Evolutionary conservation across 352 stramenopile species (phyloP).

Genomic region (Pythium folliculosum): DNA sequence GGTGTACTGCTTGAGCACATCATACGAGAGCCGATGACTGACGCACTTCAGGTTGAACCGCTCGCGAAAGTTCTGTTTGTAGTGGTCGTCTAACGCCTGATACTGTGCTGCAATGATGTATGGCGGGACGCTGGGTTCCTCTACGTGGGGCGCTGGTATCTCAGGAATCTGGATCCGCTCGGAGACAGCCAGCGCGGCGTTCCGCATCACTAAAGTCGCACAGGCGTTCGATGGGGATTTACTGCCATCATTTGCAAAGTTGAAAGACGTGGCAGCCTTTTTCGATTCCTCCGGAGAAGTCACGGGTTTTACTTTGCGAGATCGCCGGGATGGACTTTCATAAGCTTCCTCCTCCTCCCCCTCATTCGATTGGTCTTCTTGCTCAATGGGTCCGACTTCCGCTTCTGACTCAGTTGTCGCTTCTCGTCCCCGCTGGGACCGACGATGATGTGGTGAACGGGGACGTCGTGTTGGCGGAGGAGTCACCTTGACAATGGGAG

Average conservation of each 20-base stretch:
- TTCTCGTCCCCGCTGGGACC: background rate
- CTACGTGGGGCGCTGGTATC: slow-evolving; percentile 33
- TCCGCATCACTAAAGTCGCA: slow-evolving; percentile 62
- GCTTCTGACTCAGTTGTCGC: background rate
- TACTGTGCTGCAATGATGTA: slow-evolving; percentile 72
- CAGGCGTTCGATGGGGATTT: slow-evolving; percentile 35
- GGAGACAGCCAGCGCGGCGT: slow-evolving; percentile 47
- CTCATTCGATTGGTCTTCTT: background rate
- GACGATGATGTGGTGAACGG: background rate
- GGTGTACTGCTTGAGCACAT: slow-evolving; percentile 64
- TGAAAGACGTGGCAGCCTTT: background rate
- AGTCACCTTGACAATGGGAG: slow-evolving; percentile 18
- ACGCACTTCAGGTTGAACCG: slow-evolving; percentile 62
- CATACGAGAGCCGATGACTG: slow-evolving; percentile 64
- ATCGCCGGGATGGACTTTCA: background rate
- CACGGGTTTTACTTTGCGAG: background rate
- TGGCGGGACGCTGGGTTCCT: slow-evolving; percentile 44
- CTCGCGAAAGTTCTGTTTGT: slow-evolving; percentile 54
- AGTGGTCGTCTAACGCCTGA: slow-evolving; percentile 39
- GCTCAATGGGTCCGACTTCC: background rate
- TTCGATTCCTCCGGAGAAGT: background rate
- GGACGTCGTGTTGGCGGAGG: slow-evolving; percentile 1
- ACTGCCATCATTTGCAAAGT: background rate
- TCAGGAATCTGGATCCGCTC: slow-evolving; percentile 52
- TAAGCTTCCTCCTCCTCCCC: background rate